Conservation (phyloP, 345 rosid genomes). For the Arabidopsis arenosa region DNA sequence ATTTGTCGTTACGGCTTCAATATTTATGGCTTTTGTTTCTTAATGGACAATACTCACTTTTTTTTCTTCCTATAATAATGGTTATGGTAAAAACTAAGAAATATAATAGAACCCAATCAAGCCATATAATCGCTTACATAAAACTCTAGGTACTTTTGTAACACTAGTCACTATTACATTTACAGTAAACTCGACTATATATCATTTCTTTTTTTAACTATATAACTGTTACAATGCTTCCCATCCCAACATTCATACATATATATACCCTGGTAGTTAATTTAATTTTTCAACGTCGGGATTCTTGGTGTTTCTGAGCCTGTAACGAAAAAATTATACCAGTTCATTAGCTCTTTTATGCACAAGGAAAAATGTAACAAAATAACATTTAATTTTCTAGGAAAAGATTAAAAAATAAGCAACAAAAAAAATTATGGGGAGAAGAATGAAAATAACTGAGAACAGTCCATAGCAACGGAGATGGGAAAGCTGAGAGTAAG, state of each 20-base stretch:
- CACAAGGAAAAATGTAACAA: not conserved
- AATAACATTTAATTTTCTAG: not conserved
- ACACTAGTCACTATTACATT: constrained; percentile 1
- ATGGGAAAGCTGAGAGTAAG: constrained; percentile 54
- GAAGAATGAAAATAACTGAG: constrained; percentile 36
- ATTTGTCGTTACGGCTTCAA: not conserved
- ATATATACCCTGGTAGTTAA: not conserved
- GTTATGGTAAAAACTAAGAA: not conserved
- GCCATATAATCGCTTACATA: not conserved
- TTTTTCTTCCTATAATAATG: not conserved
- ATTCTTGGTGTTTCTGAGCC: constrained; percentile 35
- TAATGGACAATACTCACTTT: not conserved
- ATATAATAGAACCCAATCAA: not conserved
- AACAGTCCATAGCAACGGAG: constrained; percentile 51
- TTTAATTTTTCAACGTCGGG: constrained; percentile 7
- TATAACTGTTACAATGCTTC: constrained; percentile 23
- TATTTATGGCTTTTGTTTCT: not conserved
- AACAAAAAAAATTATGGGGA: not conserved
- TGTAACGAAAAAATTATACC: constrained; percentile 11
- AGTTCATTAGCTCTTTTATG: not conserved
- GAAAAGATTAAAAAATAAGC: not conserved
- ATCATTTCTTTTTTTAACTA: not conserved
- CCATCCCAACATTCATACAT: not conserved
- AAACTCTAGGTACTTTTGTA: not conserved
- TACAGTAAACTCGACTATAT: constrained; percentile 8